Evolutionary conservation across 2,329 filamentous ascomycete genomes (phyloP).

Genomic region (Alternaria rosae): DNA sequence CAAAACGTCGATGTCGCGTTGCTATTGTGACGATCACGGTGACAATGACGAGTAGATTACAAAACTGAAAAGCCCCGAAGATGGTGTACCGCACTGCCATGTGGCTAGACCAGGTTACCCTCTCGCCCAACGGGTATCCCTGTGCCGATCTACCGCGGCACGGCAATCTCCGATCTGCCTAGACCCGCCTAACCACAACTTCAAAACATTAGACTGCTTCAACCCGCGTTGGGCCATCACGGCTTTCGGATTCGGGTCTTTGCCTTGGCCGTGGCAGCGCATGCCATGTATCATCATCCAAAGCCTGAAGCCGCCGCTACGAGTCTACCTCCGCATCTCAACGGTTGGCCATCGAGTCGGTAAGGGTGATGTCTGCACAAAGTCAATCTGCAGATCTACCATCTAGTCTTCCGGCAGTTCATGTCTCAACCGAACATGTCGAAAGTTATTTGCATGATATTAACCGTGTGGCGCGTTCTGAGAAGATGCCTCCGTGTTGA

Average conservation of each 20-base stretch:
- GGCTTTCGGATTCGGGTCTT: not conserved
- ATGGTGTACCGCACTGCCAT: not conserved
- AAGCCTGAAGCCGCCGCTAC: not conserved
- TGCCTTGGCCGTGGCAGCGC: not conserved
- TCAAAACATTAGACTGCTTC: constrained; percentile 2
- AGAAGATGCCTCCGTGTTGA: not conserved
- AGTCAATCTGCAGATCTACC: not conserved
- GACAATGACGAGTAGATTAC: not conserved
- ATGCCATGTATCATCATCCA: not conserved
- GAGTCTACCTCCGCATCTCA: not conserved
- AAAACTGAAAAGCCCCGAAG: not conserved
- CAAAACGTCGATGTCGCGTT: not conserved
- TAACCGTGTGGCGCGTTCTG: not conserved
- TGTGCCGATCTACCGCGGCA: not conserved
- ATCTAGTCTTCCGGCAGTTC: not conserved
- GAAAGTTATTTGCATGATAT: not conserved
- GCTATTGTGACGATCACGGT: not conserved
- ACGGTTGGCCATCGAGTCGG: not conserved
- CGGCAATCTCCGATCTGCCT: not conserved
- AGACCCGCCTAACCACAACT: not conserved
- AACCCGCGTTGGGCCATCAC: not conserved
- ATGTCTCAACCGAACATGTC: not conserved
- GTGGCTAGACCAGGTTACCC: not conserved
- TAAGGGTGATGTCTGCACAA: not conserved
- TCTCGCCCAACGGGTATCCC: not conserved